These are phyloP conservation scores for Saturnispora halmiae DNA, from an alignment of 805 yeast genomes.

Conservation along the genomic window DNA sequence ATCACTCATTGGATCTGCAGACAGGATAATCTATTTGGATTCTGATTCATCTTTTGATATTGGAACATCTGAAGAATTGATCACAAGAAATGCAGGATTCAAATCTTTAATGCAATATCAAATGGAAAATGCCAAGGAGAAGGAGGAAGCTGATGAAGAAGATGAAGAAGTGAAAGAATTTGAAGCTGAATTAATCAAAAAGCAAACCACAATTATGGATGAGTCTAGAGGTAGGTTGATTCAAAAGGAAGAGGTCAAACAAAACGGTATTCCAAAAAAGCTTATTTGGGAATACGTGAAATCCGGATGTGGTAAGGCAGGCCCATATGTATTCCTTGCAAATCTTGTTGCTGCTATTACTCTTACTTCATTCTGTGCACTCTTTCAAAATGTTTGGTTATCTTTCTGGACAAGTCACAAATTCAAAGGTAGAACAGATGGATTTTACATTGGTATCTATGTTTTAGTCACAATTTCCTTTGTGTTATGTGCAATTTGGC, in stretches of 20 bases:
- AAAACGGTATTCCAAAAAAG: slow-evolving; percentile 31
- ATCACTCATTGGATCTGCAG: slow-evolving; percentile 58
- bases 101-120: slow-evolving; percentile 39
- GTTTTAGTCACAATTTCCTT: slow-evolving; percentile 48
- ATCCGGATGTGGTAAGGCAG: slow-evolving; percentile 47
- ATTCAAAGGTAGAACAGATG: slow-evolving; percentile 36
- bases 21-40: slow-evolving; percentile 54
- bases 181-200: slow-evolving; percentile 18
- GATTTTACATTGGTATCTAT: slow-evolving; percentile 64
- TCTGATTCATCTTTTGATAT: slow-evolving; percentile 51
- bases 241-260: slow-evolving; percentile 26
- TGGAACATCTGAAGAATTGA: slow-evolving; percentile 53
- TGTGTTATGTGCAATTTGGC: slow-evolving; percentile 34
- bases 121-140: slow-evolving; percentile 11
- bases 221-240: slow-evolving; percentile 26
- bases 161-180: slow-evolving; percentile 21
- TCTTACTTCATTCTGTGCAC: slow-evolving; percentile 39
- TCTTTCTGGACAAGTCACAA: slow-evolving; percentile 65
- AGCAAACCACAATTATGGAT: slow-evolving; percentile 21
- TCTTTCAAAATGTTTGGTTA: slow-evolving; percentile 67
- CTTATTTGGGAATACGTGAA: slow-evolving; percentile 44
- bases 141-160: slow-evolving; percentile 21
- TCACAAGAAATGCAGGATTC: slow-evolving; percentile 37
- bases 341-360: slow-evolving; percentile 16
- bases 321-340: slow-evolving; percentile 22